A percentile compares a stretch with the other conserved stretches of the same genome.
Conservation (phyloP, 306 rosid species). For the Clitoria ternatea region DNA sequence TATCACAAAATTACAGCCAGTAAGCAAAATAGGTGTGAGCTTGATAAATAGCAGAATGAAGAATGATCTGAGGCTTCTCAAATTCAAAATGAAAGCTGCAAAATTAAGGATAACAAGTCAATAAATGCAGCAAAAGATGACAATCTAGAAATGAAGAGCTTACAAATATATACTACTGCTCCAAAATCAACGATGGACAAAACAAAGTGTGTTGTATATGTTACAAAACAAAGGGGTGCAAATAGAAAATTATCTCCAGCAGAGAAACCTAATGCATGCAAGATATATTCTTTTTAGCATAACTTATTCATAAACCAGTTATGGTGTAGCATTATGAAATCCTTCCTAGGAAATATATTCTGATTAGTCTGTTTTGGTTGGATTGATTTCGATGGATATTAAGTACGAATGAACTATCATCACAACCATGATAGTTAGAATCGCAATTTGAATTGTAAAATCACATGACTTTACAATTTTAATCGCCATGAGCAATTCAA, state of each 20-base stretch:
- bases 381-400: background rate
- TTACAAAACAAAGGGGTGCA: background rate
- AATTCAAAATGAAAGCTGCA: background rate
- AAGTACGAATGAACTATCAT: background rate
- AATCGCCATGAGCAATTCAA: too few species aligned
- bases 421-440: too few species aligned
- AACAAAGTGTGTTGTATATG: slow-evolving; percentile 1
- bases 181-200: slow-evolving; percentile 13
- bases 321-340: background rate
- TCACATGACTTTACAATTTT: too few species aligned
- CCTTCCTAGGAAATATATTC: background rate
- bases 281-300: background rate
- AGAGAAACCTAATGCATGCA: background rate
- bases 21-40: slow-evolving; percentile 4
- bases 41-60: background rate
- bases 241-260: background rate
- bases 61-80: slow-evolving; percentile 10
- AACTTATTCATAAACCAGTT: background rate
- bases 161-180: background rate
- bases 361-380: background rate
- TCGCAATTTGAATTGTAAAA: too few species aligned
- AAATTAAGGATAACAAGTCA: slow-evolving; percentile 13
- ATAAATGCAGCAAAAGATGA: background rate
- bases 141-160: background rate
- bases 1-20: slow-evolving; percentile 7